Evolutionary conservation across 2,329 filamentous ascomycete species (phyloP).

Genomic region (Xylariaceae sp.): DNA sequence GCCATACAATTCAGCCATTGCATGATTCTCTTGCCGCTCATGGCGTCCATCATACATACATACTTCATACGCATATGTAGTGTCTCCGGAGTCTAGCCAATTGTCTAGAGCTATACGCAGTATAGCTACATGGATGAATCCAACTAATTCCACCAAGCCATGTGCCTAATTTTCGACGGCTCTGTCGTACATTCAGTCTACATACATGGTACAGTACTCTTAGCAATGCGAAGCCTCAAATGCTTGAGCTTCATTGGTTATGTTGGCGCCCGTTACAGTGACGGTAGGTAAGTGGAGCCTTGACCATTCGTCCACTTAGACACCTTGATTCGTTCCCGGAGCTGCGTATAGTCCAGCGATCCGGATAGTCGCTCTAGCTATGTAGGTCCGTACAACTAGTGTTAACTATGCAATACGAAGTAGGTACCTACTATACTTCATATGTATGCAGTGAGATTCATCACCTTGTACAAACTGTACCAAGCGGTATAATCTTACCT

Average conservation of each 20-base stretch:
- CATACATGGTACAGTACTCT: neutral
- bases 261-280: conserved; percentile 41
- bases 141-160: neutral
- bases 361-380: neutral
- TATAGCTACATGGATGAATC: neutral
- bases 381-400: no score
- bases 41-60: neutral
- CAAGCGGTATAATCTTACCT: neutral
- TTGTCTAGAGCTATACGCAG: neutral
- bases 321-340: conserved; percentile 4
- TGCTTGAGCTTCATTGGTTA: conserved; percentile 22
- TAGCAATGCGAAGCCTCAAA: conserved; percentile 13
- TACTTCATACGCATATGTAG: no score
- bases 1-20: neutral
- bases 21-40: neutral
- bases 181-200: neutral
- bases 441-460: no score
- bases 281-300: conserved; percentile 27
- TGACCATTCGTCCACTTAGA: conserved; percentile 15
- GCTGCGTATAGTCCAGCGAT: neutral
- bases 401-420: no score
- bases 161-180: neutral
- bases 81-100: neutral
- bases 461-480: no score
- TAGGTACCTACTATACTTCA: no score